These are phyloP conservation scores for Samsoniella hepiali DNA, from an alignment of 2,329 filamentous ascomycete species.

Conservation along the genomic window DNA sequence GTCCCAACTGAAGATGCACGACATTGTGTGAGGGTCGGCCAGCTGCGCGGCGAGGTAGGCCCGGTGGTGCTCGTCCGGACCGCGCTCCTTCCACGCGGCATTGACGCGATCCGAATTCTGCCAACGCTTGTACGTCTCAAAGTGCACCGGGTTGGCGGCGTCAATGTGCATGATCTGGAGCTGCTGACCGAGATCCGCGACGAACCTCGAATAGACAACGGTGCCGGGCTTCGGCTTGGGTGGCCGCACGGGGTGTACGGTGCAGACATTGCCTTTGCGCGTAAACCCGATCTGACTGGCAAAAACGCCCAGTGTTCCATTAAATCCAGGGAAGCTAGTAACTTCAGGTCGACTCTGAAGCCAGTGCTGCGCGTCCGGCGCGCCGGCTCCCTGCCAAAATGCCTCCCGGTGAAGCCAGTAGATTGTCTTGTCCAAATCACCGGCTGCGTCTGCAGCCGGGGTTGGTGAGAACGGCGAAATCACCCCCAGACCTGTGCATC, in stretches of 20 bases:
- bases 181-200: slow-evolving; percentile 27
- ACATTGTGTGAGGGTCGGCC: slow-evolving; percentile 28
- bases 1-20: slow-evolving; percentile 30
- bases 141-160: slow-evolving; percentile 26
- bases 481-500: not conserved
- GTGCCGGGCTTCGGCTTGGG: slow-evolving; percentile 27
- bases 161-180: slow-evolving; percentile 27
- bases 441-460: no score
- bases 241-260: slow-evolving; percentile 28
- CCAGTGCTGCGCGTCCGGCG: slow-evolving; percentile 27
- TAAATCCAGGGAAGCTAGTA: slow-evolving; percentile 27
- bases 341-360: slow-evolving; percentile 26
- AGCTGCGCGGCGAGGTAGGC: slow-evolving; percentile 26
- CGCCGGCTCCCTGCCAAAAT: slow-evolving; percentile 28
- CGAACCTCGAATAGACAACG: slow-evolving; percentile 27
- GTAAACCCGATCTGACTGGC: slow-evolving; percentile 28
- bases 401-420: slow-evolving; percentile 26
- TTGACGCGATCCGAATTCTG: slow-evolving; percentile 31
- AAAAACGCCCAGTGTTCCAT: slow-evolving; percentile 25
- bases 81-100: slow-evolving; percentile 28
- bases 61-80: slow-evolving; percentile 28
- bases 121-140: slow-evolving; percentile 26
- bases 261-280: slow-evolving; percentile 28
- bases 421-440: not conserved
- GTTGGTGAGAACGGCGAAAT: not conserved